Percentiles rank a stretch among this genome's conserved stretches.
phyloP scores from a whole-genome alignment of 2,329 filamentous ascomycete genomes.

The Cladosporium sp. region DNA sequence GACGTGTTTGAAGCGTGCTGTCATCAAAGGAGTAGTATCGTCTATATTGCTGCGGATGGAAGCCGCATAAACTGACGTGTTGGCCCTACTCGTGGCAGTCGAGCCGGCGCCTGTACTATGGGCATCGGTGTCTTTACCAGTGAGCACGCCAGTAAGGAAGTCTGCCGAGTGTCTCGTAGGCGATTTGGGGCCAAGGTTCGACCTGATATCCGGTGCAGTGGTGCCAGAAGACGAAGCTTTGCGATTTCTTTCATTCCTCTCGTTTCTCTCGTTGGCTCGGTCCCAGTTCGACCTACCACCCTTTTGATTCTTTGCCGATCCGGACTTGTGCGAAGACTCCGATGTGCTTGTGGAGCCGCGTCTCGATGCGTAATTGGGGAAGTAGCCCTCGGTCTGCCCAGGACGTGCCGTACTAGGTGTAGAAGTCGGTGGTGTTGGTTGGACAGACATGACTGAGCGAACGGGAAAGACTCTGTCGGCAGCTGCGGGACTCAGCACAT shows the following conservation, averaged over 20 bases:
- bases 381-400: conserved; percentile 38
- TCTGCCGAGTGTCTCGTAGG: conserved; percentile 6
- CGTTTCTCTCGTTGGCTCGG: neutral
- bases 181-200: neutral
- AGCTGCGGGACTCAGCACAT: conserved; percentile 43
- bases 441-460: conserved; percentile 73
- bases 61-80: conserved; percentile 19
- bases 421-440: conserved; percentile 55
- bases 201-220: neutral
- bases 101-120: conserved; percentile 24
- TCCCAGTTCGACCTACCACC: neutral
- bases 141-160: conserved; percentile 25
- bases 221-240: neutral
- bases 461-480: conserved; percentile 76
- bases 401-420: conserved; percentile 29
- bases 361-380: conserved; percentile 30
- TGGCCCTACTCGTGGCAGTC: conserved; percentile 25
- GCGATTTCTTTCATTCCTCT: neutral
- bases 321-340: neutral
- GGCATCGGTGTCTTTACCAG: conserved; percentile 22
- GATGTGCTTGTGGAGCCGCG: conserved; percentile 2
- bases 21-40: conserved; percentile 58
- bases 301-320: neutral
- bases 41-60: conserved; percentile 43
- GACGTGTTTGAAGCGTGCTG: conserved; percentile 76